These are phyloP conservation scores for Acanthamoeba healyi DNA, from an alignment of 208 protist genomes.

Conservation along the genomic window DNA sequence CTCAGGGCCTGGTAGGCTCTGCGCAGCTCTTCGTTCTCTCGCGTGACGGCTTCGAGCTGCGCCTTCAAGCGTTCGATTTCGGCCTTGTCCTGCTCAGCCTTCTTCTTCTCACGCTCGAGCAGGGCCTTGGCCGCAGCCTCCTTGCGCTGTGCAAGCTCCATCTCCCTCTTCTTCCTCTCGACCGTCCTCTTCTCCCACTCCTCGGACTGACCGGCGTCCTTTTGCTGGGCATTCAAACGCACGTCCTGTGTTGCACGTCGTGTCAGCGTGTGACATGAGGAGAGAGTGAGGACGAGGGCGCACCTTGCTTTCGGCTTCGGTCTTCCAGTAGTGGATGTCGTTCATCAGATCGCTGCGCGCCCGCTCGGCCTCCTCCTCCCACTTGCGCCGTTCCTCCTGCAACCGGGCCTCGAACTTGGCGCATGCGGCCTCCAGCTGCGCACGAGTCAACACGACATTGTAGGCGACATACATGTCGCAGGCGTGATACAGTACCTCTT, in stretches of 20 bases:
- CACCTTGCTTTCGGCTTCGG: constrained; percentile 8
- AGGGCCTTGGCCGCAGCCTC: constrained; percentile 46
- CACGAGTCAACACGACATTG: no score
- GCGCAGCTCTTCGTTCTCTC: neutral
- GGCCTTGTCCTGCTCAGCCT: constrained; percentile 40
- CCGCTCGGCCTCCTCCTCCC: constrained; percentile 28
- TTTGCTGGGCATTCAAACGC: constrained; percentile 30
- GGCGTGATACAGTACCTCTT: neutral
- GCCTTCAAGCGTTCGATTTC: neutral
- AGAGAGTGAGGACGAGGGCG: neutral
- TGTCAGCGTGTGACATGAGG: neutral
- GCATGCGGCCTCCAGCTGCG: neutral
- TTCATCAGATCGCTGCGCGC: neutral
- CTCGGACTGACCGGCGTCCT: neutral
- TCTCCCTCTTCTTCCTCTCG: constrained; percentile 1
- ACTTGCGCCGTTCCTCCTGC: neutral
- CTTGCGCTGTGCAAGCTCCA: constrained; percentile 17
- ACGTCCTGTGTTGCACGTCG: neutral
- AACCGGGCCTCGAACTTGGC: neutral
- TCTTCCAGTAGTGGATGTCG: constrained; percentile 39
- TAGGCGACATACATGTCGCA: no score
- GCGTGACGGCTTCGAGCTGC: neutral
- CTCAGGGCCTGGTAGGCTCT: neutral
- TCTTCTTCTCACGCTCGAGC: constrained; percentile 34
- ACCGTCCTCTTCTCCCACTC: constrained; percentile 6